Evolutionary conservation across 176 grass and related monocot genomes (phyloP).

Genomic region (Oryza meridionalis): DNA sequence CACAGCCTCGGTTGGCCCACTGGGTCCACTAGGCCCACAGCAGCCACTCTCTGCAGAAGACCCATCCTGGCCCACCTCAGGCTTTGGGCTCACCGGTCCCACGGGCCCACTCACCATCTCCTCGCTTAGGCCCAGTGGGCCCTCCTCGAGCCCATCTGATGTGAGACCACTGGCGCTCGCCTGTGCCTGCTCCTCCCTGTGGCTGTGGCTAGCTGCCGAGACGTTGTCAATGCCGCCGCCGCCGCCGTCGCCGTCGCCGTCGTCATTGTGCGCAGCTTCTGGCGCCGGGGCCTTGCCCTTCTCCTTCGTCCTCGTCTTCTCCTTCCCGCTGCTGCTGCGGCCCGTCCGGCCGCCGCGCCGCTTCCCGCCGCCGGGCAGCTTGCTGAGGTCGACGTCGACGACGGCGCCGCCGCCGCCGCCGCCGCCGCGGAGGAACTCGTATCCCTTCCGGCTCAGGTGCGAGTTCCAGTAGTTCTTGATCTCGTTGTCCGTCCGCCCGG

Average conservation of each 20-base stretch:
- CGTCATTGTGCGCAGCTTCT: not conserved
- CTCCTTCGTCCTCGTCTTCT: not conserved
- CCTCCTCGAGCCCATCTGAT: constrained; percentile 40
- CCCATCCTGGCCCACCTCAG: not conserved
- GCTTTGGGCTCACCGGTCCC: not conserved
- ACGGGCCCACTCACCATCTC: constrained; percentile 41
- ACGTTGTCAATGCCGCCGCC: not conserved
- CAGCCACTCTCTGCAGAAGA: not conserved
- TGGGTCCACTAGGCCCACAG: not conserved
- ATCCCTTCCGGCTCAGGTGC: constrained; percentile 40
- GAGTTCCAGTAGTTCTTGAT: constrained; percentile 76
- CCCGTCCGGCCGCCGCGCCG: constrained; percentile 43
- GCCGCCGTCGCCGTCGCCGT: not conserved
- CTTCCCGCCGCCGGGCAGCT: constrained; percentile 51
- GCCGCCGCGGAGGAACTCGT: not conserved
- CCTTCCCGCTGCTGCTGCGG: not conserved
- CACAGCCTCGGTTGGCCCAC: not conserved
- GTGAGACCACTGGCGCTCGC: constrained; percentile 45
- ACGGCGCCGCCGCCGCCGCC: constrained; percentile 22
- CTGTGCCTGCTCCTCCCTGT: constrained; percentile 46
- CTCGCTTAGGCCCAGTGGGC: not conserved
- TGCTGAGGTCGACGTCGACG: constrained; percentile 45
- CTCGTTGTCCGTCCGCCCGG: constrained; percentile 61
- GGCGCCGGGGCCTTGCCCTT: not conserved
- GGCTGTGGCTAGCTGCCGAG: constrained; percentile 13